Evolutionary conservation across 2,329 filamentous ascomycete species (phyloP).

Genomic region (Verruconis gallopava): DNA sequence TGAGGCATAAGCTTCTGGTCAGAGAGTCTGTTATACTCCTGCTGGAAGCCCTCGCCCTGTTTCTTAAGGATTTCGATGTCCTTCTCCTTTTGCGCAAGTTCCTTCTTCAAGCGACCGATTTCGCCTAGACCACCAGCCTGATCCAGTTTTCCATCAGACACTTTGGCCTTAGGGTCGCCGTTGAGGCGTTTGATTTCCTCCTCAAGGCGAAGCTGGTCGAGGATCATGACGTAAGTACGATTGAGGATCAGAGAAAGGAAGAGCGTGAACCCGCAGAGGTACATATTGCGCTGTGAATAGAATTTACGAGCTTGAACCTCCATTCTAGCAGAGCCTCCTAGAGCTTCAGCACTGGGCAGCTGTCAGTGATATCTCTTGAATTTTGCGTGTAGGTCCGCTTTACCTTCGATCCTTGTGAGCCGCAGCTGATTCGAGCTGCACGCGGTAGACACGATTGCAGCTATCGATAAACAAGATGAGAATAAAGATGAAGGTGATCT

Average conservation of each 20-base stretch:
- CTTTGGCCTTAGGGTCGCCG: constrained; percentile 41
- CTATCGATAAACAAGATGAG: constrained; percentile 96
- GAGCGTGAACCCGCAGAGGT: constrained; percentile 97
- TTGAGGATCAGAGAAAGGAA: constrained; percentile 98
- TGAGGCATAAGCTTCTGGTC: constrained; percentile 46
- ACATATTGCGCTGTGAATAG: constrained; percentile 99
- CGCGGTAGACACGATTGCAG: constrained; percentile 89
- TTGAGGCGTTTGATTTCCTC: constrained; percentile 79
- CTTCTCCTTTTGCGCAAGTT: constrained; percentile 60
- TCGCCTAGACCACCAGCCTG: constrained; percentile 63
- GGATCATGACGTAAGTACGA: constrained; percentile 96
- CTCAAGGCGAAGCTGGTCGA: constrained; percentile 83
- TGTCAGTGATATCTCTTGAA: too few species aligned
- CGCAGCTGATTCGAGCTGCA: constrained; percentile 73
- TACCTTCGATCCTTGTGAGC: constrained; percentile 43
- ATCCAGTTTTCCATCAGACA: constrained; percentile 61
- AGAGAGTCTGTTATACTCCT: constrained; percentile 74
- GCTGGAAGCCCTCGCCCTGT: constrained; percentile 70
- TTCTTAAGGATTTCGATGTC: constrained; percentile 86
- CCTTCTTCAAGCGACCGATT: constrained; percentile 53
- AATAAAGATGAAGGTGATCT: constrained; percentile 98
- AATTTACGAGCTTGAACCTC: constrained; percentile 99
- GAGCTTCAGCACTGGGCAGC: constrained; percentile 54
- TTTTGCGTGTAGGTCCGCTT: too few species aligned
- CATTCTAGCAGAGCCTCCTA: constrained; percentile 81